Evolutionary conservation across 176 grass and related monocot genomes (phyloP), one percentile per base, ranked within the genome.

Genomic region (Raddia distichophylla): DNA sequence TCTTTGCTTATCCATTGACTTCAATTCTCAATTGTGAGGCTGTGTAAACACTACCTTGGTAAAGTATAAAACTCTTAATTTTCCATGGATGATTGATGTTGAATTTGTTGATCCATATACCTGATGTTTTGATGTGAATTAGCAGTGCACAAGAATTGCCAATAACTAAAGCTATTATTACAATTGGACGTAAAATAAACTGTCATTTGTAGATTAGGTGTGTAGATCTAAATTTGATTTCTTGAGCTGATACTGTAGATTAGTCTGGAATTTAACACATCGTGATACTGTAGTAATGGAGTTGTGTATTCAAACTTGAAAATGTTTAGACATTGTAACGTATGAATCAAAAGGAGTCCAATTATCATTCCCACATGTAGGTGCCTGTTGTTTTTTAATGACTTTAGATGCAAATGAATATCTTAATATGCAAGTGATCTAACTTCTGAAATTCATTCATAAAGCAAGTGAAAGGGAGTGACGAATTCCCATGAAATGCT

Each of bases 401-500:
- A 20, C 7, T 80, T 46, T 35, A 17, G 27, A 53, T 70, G 13
- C 20, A 68, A 64, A 17, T 71, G 16, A 63, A 69, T 76, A 60
- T 22, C 3, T 51, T 67, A 49, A 5, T 35, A 74, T 32, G 6
- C 4, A 40, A 66, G 16, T 27, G 9, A 75, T 60, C 52, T 14
- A 67, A 59, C 56, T 50, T 8, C 8, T 60, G 44, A 52, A 61
- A 45, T 87, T 5, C 11, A 5, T 52, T 17, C 19, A 42, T 46
- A 12, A 42, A 47, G 49, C 20, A 22, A 33, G 49, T 51, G 5
- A 7, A 10, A 65, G 11, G 19, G 56, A 86, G 2, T 46, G 14
- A 65, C 7, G 19, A 56, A 86, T 2, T 46, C 35, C 48, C 62
- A 68, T 76, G n/a, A 60, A 81, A 18, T 76, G 16, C 12, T 13